phyloP scores from a whole-genome alignment of 306 rosid genomes.

The Heteromeles arbutifolia region DNA sequence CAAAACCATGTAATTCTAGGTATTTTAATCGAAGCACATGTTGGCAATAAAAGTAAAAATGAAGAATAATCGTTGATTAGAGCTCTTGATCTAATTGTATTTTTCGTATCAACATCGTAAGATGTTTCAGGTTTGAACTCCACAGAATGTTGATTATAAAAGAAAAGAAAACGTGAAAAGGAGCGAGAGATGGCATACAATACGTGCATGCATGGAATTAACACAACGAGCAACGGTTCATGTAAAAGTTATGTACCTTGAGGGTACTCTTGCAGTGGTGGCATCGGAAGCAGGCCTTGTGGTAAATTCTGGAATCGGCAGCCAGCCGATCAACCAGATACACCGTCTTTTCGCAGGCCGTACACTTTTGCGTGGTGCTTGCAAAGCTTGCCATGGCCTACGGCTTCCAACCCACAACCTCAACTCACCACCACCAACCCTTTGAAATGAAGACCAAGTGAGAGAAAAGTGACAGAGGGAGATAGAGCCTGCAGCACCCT shows the following conservation, averaged over 20 bases:
- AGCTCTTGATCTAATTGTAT: too few relatives aligned
- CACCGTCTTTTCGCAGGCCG: slow-evolving; percentile 57
- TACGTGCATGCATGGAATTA: neutral
- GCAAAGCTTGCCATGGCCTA: slow-evolving; percentile 50
- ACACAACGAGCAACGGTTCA: too few relatives aligned
- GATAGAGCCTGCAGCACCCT: neutral
- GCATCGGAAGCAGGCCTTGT: slow-evolving; percentile 87
- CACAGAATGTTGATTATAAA: too few relatives aligned
- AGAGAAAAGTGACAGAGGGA: neutral
- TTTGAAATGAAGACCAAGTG: neutral
- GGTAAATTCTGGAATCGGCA: slow-evolving; percentile 54
- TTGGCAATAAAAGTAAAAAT: too few relatives aligned
- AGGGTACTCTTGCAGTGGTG: slow-evolving; percentile 78
- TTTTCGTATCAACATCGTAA: too few relatives aligned
- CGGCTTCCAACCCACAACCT: slow-evolving; percentile 6
- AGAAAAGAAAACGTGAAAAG: neutral
- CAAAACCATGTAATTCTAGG: neutral
- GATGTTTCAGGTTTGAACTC: too few relatives aligned
- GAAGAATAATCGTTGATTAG: too few relatives aligned
- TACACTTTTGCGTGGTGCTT: slow-evolving; percentile 77
- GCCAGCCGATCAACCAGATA: slow-evolving; percentile 64
- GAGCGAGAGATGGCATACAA: neutral
- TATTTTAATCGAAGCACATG: too few relatives aligned
- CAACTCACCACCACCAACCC: slow-evolving; percentile 4
- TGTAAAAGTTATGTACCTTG: slow-evolving; percentile 28